A percentile compares a stretch with the other conserved stretches of the same genome.
Conservation (phyloP, 495 filamentous ascomycete genomes). For the Chlorociboria aeruginascens region DNA sequence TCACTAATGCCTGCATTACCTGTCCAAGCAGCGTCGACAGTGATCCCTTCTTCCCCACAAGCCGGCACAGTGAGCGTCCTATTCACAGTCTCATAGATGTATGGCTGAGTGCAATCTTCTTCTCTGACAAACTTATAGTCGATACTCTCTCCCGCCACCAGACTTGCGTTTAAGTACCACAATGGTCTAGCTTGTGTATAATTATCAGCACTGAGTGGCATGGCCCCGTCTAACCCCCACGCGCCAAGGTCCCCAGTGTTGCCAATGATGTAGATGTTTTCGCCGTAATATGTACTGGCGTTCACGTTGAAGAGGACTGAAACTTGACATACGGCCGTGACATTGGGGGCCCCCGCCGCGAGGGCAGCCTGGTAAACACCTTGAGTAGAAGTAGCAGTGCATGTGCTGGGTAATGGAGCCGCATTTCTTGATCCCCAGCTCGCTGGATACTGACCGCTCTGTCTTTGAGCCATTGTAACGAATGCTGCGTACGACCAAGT, state of each 20-base stretch:
- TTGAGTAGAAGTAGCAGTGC: slow-evolving; percentile 25
- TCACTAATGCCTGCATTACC: slow-evolving; percentile 19
- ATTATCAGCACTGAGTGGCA: slow-evolving; percentile 15
- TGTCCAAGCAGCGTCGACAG: slow-evolving; percentile 25
- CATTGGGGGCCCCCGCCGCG: slow-evolving; percentile 27
- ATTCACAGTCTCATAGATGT: slow-evolving; percentile 26
- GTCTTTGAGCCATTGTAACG: slow-evolving; percentile 23
- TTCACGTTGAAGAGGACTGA: slow-evolving; percentile 30
- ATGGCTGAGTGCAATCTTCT: slow-evolving; percentile 28
- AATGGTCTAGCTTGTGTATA: slow-evolving; percentile 21
- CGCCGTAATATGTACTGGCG: slow-evolving; percentile 36
- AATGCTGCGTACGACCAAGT: slow-evolving; percentile 44
- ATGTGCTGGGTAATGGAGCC: slow-evolving; percentile 15
- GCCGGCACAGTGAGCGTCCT: slow-evolving; percentile 24
- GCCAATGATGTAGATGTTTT: slow-evolving; percentile 32
- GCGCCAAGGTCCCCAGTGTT: slow-evolving; percentile 21
- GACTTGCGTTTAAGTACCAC: slow-evolving; percentile 22
- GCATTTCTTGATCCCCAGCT: slow-evolving; percentile 18
- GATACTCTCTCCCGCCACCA: slow-evolving; percentile 21
- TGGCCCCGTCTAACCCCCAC: slow-evolving; percentile 16
- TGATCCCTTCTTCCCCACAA: slow-evolving; percentile 20
- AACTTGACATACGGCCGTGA: slow-evolving; percentile 23
- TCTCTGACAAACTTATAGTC: slow-evolving; percentile 27
- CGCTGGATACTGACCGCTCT: slow-evolving; percentile 19
- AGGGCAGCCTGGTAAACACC: slow-evolving; percentile 28